Conservation (phyloP, 768 basidiomycete species). For the Erythrobasidium yunnanense region DNA sequence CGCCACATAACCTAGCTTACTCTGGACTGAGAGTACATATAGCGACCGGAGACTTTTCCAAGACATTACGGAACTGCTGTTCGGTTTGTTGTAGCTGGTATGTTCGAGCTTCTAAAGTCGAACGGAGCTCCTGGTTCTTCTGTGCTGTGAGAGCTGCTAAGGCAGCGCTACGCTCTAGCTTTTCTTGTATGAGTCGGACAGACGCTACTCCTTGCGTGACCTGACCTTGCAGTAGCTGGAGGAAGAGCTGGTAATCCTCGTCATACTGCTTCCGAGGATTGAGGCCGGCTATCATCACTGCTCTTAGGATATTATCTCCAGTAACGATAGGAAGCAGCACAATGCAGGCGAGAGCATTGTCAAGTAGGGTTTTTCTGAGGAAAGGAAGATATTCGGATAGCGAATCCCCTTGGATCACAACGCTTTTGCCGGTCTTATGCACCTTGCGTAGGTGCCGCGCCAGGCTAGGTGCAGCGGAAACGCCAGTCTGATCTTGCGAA, state of each 20-base stretch:
- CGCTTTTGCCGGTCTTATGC: background rate
- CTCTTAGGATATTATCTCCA: background rate
- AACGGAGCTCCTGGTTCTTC: too few relatives aligned
- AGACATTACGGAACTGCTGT: too few relatives aligned
- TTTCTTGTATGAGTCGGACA: conserved; percentile 18
- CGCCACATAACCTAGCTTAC: too few relatives aligned
- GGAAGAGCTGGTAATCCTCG: conserved; percentile 19
- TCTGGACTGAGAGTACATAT: too few relatives aligned
- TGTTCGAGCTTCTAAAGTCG: too few relatives aligned
- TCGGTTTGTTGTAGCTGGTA: too few relatives aligned
- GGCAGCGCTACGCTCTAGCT: background rate
- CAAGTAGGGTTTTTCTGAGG: background rate
- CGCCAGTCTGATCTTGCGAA: background rate
- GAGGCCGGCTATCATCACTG: background rate
- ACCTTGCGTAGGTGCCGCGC: background rate
- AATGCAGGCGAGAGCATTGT: background rate
- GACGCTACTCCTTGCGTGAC: conserved; percentile 3
- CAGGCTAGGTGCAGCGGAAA: background rate
- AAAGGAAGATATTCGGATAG: background rate
- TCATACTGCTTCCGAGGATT: conserved; percentile 13
- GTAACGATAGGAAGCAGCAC: conserved; percentile 15
- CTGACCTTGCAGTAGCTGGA: conserved; percentile 20
- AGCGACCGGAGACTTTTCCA: too few relatives aligned
- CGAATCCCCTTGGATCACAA: background rate
- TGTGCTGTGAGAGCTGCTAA: conserved; percentile 13